Percentiles rank a stretch among this genome's conserved stretches.
Evolutionary conservation across 1,284 basidiomycete genomes (phyloP).

Genomic region (Marasmius sp.): DNA sequence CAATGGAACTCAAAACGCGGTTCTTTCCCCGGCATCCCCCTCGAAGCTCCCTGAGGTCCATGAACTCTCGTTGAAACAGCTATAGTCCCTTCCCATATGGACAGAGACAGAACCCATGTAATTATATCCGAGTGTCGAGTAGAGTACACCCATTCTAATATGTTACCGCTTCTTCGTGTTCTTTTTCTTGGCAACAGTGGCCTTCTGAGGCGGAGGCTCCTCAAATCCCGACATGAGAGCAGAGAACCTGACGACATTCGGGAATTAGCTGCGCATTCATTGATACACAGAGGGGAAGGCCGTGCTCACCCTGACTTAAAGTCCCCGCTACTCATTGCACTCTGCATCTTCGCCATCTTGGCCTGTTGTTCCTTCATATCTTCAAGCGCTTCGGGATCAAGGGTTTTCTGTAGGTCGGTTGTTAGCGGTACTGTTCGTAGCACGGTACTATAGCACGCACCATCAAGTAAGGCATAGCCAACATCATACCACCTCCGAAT

Average conservation of each 20-base stretch:
- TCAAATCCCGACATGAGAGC: slow-evolving; percentile 31
- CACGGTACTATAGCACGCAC: slow-evolving; percentile 38
- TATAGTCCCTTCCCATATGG: background rate
- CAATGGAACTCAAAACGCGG: slow-evolving; percentile 24
- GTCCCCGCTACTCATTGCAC: slow-evolving; percentile 57
- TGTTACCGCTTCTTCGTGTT: slow-evolving; percentile 4
- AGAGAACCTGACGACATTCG: slow-evolving; percentile 34
- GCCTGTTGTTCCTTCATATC: slow-evolving; percentile 72
- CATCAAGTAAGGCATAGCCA: slow-evolving; percentile 81
- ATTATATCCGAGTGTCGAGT: background rate
- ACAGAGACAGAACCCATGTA: background rate
- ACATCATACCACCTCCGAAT: slow-evolving; percentile 66
- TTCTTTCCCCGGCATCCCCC: slow-evolving; percentile 6
- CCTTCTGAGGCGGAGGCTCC: slow-evolving; percentile 15
- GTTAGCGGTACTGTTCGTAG: background rate
- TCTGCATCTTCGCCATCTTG: slow-evolving; percentile 59
- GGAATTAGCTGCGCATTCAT: slow-evolving; percentile 11
- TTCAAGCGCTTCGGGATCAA: slow-evolving; percentile 75
- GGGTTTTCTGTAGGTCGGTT: slow-evolving; percentile 55
- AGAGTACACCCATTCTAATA: background rate
- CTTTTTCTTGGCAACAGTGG: slow-evolving; percentile 12
- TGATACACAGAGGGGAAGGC: background rate
- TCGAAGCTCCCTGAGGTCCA: slow-evolving; percentile 8
- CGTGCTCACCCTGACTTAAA: slow-evolving; percentile 50
- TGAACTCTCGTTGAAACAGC: background rate